Percentiles rank a stretch among this genome's conserved stretches.
Evolutionary conservation across 2,329 filamentous ascomycete species (phyloP).

Genomic region (Stemphylium lycopersici): DNA sequence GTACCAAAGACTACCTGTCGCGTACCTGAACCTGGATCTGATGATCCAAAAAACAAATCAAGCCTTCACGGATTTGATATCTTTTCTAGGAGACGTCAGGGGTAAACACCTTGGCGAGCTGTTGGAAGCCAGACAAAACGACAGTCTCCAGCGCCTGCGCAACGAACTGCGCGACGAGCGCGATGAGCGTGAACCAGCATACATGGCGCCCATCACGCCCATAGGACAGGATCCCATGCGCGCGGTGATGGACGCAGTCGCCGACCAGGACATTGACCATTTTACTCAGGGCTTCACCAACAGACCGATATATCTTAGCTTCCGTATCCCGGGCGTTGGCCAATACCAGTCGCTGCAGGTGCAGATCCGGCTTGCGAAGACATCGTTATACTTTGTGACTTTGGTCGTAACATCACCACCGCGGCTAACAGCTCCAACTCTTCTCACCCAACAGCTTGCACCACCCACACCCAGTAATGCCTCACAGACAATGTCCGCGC

Average conservation of each 20-base stretch:
- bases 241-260: slow-evolving; percentile 48
- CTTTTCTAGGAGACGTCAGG: slow-evolving; percentile 45
- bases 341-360: slow-evolving; percentile 45
- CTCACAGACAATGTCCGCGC: slow-evolving; percentile 39
- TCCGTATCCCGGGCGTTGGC: slow-evolving; percentile 39
- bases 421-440: slow-evolving; percentile 33
- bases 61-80: slow-evolving; percentile 53
- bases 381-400: slow-evolving; percentile 54
- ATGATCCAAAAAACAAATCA: slow-evolving; percentile 54
- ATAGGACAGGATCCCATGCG: slow-evolving; percentile 52
- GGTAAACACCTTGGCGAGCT: slow-evolving; percentile 53
- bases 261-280: slow-evolving; percentile 52
- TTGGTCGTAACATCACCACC: slow-evolving; percentile 45
- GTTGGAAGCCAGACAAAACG: slow-evolving; percentile 49
- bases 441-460: slow-evolving; percentile 43
- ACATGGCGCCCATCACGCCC: slow-evolving; percentile 57
- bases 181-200: slow-evolving; percentile 56
- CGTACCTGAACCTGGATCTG: slow-evolving; percentile 56
- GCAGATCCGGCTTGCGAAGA: slow-evolving; percentile 50
- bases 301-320: slow-evolving; percentile 50
- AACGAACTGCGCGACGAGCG: slow-evolving; percentile 55
- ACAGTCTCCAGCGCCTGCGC: slow-evolving; percentile 53
- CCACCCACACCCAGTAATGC: slow-evolving; percentile 37
- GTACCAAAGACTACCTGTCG: slow-evolving; percentile 43
- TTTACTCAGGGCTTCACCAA: slow-evolving; percentile 53